A percentile compares a stretch with the other conserved stretches of the same genome.
Evolutionary conservation across 164 flowering plant genomes (phyloP).

Genomic region (Annona cherimola): DNA sequence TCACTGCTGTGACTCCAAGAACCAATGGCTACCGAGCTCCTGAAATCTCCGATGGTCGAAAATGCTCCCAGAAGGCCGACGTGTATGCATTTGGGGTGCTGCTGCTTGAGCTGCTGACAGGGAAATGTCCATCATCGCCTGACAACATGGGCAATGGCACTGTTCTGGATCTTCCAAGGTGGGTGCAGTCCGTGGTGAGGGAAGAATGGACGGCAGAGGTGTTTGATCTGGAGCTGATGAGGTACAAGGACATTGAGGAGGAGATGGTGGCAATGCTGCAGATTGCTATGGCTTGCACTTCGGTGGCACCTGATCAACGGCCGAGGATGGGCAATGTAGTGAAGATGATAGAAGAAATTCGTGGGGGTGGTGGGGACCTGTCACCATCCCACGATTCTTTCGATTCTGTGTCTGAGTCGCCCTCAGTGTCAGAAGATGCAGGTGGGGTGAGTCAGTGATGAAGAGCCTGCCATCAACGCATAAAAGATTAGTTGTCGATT

Average conservation of each 20-base stretch:
- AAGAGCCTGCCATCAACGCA: no score
- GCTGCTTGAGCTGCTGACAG: slow-evolving; percentile 59
- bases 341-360: slow-evolving; percentile 74
- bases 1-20: slow-evolving; percentile 34
- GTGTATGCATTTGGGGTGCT: slow-evolving; percentile 79
- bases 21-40: slow-evolving; percentile 81
- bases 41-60: slow-evolving; percentile 44
- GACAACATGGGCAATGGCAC: slow-evolving; percentile 31
- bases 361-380: slow-evolving; percentile 42
- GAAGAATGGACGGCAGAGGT: slow-evolving; percentile 99
- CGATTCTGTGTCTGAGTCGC: slow-evolving; percentile 67
- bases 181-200: slow-evolving; percentile 93
- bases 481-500: neutral
- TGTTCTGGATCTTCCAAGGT: slow-evolving; percentile 58
- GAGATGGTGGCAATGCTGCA: slow-evolving; percentile 90
- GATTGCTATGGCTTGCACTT: slow-evolving; percentile 66
- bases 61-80: slow-evolving; percentile 57
- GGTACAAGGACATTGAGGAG: slow-evolving; percentile 82
- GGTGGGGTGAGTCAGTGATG: slow-evolving; percentile 36
- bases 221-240: slow-evolving; percentile 87
- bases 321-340: slow-evolving; percentile 58
- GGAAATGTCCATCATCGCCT: slow-evolving; percentile 28
- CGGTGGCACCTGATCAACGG: slow-evolving; percentile 61
- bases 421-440: slow-evolving; percentile 59
- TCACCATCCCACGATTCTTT: slow-evolving; percentile 53